phyloP scores from a whole-genome alignment of 164 flowering plant species.

The Chimonanthus salicifolius region DNA sequence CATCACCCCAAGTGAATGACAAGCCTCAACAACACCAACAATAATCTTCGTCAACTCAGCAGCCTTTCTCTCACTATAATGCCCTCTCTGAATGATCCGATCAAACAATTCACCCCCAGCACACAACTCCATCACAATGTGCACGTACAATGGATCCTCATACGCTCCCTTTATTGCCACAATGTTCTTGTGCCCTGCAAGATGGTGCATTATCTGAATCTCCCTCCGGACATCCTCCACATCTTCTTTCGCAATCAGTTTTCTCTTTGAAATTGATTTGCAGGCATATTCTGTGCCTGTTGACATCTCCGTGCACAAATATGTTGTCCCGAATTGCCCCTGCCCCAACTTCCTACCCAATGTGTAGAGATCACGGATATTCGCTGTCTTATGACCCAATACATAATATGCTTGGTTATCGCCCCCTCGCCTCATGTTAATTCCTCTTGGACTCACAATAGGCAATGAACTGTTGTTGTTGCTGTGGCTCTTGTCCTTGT shows the following conservation, averaged over 20 bases:
- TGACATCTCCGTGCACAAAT: conserved; percentile 54
- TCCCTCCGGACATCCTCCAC: conserved; percentile 89
- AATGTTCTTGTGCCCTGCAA: conserved; percentile 77
- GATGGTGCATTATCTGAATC: conserved; percentile 95
- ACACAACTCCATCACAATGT: conserved; percentile 86
- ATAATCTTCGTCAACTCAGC: conserved; percentile 81
- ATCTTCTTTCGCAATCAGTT: conserved; percentile 76
- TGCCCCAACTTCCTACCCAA: conserved; percentile 86
- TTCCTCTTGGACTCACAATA: conserved; percentile 31
- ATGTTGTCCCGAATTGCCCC: conserved; percentile 92
- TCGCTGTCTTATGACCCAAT: conserved; percentile 74
- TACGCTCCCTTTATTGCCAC: conserved; percentile 84
- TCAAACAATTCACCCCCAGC: conserved; percentile 85
- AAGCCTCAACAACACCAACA: conserved; percentile 84
- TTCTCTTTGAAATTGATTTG: conserved; percentile 85
- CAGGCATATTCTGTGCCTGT: conserved; percentile 74
- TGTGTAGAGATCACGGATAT: conserved; percentile 76
- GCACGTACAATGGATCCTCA: conserved; percentile 72
- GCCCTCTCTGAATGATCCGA: conserved; percentile 82
- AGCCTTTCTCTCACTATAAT: conserved; percentile 81
- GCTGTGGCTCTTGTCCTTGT: conserved; percentile 23
- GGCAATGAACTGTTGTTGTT: conserved; percentile 16
- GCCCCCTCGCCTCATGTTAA: conserved; percentile 52
- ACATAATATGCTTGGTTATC: conserved; percentile 66
- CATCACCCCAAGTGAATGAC: conserved; percentile 92